Percentiles rank a stretch among this genome's conserved stretches.
phyloP scores from a whole-genome alignment of 2,329 filamentous ascomycete genomes.

The Balansia obtecta region DNA sequence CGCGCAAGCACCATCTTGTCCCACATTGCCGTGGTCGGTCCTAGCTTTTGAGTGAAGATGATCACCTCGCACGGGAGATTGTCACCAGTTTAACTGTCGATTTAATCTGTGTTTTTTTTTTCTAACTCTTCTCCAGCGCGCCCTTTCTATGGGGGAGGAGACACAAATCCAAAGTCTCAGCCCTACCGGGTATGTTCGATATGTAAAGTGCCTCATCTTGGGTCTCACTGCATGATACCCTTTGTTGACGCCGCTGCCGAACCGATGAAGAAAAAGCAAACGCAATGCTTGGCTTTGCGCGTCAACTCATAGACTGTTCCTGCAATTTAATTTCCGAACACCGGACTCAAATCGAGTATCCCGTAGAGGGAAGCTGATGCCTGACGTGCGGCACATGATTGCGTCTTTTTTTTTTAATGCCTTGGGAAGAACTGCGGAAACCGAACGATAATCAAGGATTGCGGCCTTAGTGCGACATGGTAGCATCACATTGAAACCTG shows the following conservation, averaged over 20 bases:
- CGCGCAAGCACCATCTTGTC: slow-evolving; percentile 7
- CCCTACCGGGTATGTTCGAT: slow-evolving; percentile 8
- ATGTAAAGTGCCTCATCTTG: slow-evolving; percentile 6
- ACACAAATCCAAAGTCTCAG: slow-evolving; percentile 7
- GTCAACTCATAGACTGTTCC: not conserved
- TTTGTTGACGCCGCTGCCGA: slow-evolving; percentile 4
- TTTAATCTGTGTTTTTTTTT: no score
- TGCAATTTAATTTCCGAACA: no score
- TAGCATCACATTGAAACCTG: not conserved
- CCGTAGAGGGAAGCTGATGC: not conserved
- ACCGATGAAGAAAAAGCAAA: slow-evolving; percentile 1
- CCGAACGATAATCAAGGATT: no score
- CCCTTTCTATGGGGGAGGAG: not conserved
- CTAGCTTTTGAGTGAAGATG: slow-evolving; percentile 2
- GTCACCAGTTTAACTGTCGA: not conserved
- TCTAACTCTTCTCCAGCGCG: not conserved
- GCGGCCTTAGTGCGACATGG: not conserved
- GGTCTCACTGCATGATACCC: slow-evolving; percentile 8
- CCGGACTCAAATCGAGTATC: no score
- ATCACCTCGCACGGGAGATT: slow-evolving; percentile 8
- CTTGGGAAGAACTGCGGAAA: no score
- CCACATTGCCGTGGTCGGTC: slow-evolving; percentile 2
- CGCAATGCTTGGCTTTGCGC: not conserved
- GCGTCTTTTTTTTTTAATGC: not conserved
- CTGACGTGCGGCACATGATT: not conserved